These are phyloP conservation scores for Aleurites moluccanus DNA, from an alignment of 441 rosid species.

Conservation along the genomic window DNA sequence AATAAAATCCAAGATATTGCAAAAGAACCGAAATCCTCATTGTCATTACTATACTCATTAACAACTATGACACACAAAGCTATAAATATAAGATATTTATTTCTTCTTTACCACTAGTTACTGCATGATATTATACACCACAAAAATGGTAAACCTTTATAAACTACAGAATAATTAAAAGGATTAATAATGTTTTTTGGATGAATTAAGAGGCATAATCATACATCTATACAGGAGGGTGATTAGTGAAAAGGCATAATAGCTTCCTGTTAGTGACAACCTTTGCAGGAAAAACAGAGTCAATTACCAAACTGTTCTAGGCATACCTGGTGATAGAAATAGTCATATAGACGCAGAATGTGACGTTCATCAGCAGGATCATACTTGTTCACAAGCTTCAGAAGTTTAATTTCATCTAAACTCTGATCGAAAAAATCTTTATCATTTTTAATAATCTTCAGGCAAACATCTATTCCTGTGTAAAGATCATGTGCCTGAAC, in stretches of 20 bases:
- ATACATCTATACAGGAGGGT: neutral
- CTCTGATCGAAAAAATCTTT: conserved; percentile 98
- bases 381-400: conserved; percentile 82
- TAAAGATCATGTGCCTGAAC: conserved; percentile 88
- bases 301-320: neutral
- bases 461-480: conserved; percentile 69
- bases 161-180: neutral
- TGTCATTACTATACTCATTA: neutral
- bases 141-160: neutral
- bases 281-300: neutral
- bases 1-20: neutral
- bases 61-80: neutral
- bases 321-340: conserved; percentile 85
- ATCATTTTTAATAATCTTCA: conserved; percentile 92
- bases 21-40: neutral
- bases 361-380: conserved; percentile 83
- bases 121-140: neutral
- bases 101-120: neutral
- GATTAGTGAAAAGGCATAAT: neutral
- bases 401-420: conserved; percentile 92
- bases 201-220: neutral
- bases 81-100: neutral
- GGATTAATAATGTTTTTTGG: neutral
- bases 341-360: conserved; percentile 83
- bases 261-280: neutral